These are phyloP conservation scores for Exophiala alcalophila DNA, from an alignment of 2,329 filamentous ascomycete species.

Conservation along the genomic window DNA sequence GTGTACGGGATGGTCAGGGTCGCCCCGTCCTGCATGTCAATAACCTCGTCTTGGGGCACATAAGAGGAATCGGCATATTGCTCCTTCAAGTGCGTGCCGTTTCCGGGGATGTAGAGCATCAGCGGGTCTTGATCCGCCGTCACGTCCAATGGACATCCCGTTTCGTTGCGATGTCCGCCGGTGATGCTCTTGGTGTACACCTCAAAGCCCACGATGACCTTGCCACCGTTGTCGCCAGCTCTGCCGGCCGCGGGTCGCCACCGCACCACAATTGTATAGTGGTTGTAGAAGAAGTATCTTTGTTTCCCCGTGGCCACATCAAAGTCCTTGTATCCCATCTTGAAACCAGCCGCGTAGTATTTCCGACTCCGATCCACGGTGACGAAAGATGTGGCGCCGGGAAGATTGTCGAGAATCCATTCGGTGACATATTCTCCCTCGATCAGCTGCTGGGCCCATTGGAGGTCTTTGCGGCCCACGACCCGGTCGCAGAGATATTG, in stretches of 20 bases:
- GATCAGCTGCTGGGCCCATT: slow-evolving; percentile 68
- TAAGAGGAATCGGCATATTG: slow-evolving; percentile 61
- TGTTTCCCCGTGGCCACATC: slow-evolving; percentile 58
- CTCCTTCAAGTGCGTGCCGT: slow-evolving; percentile 50
- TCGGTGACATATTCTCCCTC: slow-evolving; percentile 80
- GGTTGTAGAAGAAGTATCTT: slow-evolving; percentile 78
- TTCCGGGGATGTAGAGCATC: slow-evolving; percentile 65
- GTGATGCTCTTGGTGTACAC: slow-evolving; percentile 84
- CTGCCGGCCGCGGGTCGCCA: slow-evolving; percentile 69
- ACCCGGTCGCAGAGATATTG: slow-evolving; percentile 68
- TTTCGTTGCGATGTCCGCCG: slow-evolving; percentile 57
- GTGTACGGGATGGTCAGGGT: slow-evolving; percentile 76
- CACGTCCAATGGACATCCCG: slow-evolving; percentile 67
- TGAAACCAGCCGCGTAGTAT: slow-evolving; percentile 89
- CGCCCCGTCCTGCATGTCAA: slow-evolving; percentile 62
- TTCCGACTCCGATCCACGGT: slow-evolving; percentile 79
- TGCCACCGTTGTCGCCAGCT: slow-evolving; percentile 67
- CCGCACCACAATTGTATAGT: slow-evolving; percentile 79
- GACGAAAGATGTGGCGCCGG: slow-evolving; percentile 83
- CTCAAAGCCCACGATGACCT: slow-evolving; percentile 84
- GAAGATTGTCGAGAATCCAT: slow-evolving; percentile 91
- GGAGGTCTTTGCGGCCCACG: slow-evolving; percentile 62
- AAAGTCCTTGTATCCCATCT: slow-evolving; percentile 73
- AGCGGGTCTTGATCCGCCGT: slow-evolving; percentile 62
- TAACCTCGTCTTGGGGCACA: slow-evolving; percentile 53